Base-by-base conservation (phyloP, 2,329 filamentous ascomycete genomes). In the Fusarium beomiforme region DNA sequence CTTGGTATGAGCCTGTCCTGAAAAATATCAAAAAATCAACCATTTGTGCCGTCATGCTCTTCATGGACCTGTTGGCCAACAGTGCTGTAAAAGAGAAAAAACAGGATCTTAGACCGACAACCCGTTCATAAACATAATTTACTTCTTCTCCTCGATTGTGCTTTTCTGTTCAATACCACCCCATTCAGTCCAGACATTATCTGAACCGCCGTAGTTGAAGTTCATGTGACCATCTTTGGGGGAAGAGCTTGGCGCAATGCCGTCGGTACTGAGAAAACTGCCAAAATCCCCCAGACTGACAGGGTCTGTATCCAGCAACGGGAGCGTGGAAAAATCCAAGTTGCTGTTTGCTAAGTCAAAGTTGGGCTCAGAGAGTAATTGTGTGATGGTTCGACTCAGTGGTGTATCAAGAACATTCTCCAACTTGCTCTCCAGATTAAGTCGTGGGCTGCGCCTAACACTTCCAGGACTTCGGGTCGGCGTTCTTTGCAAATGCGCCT, bases 361-460 rank as follows among this genome's bases (percentile, higher is more conserved):
- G 44, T 85, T 83, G 13, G 82, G 83, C 66, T 91, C 88, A 11
- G 87, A 90, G 23, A 93, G 83, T 66, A 93, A 83, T 73, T 91
- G 87, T 70, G 87, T 88, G 37, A 93, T 85, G 24, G 90, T 88
- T 39, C 87, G 85, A 4, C 89, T 89, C 75, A 91, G 87, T 0
- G 90, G 90, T 9, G 89, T 89, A 59, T 85, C 84, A 49, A 83
- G 81, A 6, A 81, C 69, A 50, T 67, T 76, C 11, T 81, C 80
- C 47, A 85, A 81, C 43, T 79, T 78, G 49, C 64, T 76, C 13
- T 81, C 80, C 43, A 85, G 81, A 41, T 80, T 77, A 10, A 78
- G 77, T 34, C 83, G 81, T 26, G 85, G 85, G 60, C 83, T 86
- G 37, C 83, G 82, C 62, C 84, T 80, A 60, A 80, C 78, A 47